Conservation (phyloP, 2,329 filamentous ascomycete genomes). For the Keithomyces neogunnii region DNA sequence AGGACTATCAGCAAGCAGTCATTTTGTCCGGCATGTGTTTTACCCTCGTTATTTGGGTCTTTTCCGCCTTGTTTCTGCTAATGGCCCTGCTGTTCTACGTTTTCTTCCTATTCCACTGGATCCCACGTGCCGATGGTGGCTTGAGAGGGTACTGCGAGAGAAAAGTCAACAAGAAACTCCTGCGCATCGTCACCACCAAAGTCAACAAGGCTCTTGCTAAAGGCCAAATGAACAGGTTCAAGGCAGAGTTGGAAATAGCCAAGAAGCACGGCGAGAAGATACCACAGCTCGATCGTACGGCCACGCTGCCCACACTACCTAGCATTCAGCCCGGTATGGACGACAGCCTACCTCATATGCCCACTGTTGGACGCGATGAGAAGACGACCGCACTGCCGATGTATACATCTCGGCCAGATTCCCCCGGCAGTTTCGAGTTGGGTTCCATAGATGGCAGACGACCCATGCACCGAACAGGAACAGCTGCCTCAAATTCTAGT, state of each 20-base stretch:
- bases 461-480: slow-evolving; percentile 39
- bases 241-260: slow-evolving; percentile 40
- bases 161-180: slow-evolving; percentile 81
- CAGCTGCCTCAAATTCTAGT: slow-evolving; percentile 49
- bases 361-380: slow-evolving; percentile 49
- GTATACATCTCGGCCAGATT: slow-evolving; percentile 53
- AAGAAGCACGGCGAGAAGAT: slow-evolving; percentile 44
- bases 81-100: slow-evolving; percentile 71
- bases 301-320: slow-evolving; percentile 59
- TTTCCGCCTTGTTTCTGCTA: slow-evolving; percentile 69
- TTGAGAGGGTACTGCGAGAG: slow-evolving; percentile 80
- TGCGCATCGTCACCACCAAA: slow-evolving; percentile 75
- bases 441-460: slow-evolving; percentile 43
- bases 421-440: slow-evolving; percentile 44
- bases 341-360: slow-evolving; percentile 49
- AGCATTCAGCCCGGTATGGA: slow-evolving; percentile 22
- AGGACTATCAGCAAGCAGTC: slow-evolving; percentile 70
- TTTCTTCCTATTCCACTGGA: slow-evolving; percentile 86
- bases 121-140: slow-evolving; percentile 72
- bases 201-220: slow-evolving; percentile 83
- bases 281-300: slow-evolving; percentile 41
- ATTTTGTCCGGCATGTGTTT: slow-evolving; percentile 89
- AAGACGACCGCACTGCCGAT: slow-evolving; percentile 53
- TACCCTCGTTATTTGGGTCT: slow-evolving; percentile 80
- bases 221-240: slow-evolving; percentile 54